A percentile compares a stretch with the other conserved stretches of the same genome.
phyloP scores from a whole-genome alignment of 164 flowering plant species.

The Annona cherimola region DNA sequence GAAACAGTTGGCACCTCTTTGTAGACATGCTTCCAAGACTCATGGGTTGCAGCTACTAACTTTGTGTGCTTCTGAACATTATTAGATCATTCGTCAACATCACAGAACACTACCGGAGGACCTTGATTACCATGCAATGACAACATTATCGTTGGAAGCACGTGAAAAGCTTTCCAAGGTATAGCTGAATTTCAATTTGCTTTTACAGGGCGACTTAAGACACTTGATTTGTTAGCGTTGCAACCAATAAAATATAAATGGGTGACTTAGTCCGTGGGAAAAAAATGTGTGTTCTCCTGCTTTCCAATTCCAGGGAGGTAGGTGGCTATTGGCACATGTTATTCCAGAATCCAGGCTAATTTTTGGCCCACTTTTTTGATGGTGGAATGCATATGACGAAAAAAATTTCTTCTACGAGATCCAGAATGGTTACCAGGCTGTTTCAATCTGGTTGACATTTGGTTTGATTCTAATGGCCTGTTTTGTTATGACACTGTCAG shows the following conservation, averaged over 20 bases:
- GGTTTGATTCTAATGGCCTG: neutral
- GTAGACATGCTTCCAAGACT: neutral
- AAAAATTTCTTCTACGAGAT: neutral
- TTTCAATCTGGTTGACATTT: neutral
- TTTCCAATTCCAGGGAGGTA: neutral
- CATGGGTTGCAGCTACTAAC: neutral
- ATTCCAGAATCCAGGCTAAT: neutral
- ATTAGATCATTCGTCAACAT: constrained; percentile 74
- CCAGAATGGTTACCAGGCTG: neutral
- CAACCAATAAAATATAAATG: neutral
- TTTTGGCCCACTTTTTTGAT: neutral
- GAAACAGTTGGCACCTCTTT: neutral
- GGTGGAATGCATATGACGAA: neutral
- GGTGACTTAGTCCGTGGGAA: neutral
- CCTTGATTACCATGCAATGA: constrained; percentile 79
- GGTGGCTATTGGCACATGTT: neutral
- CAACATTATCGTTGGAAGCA: constrained; percentile 74
- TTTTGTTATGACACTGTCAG: constrained; percentile 29
- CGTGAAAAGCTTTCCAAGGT: constrained; percentile 97
- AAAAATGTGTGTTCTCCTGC: neutral
- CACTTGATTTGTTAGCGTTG: neutral
- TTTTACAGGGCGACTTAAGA: neutral
- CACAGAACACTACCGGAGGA: constrained; percentile 76
- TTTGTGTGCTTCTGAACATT: constrained; percentile 3
- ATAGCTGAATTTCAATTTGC: neutral